Evolutionary conservation across 225 moss, liverwort and hornwort genomes (phyloP), one percentile per base, ranked within the genome.

Genomic region (Asterella californica): DNA sequence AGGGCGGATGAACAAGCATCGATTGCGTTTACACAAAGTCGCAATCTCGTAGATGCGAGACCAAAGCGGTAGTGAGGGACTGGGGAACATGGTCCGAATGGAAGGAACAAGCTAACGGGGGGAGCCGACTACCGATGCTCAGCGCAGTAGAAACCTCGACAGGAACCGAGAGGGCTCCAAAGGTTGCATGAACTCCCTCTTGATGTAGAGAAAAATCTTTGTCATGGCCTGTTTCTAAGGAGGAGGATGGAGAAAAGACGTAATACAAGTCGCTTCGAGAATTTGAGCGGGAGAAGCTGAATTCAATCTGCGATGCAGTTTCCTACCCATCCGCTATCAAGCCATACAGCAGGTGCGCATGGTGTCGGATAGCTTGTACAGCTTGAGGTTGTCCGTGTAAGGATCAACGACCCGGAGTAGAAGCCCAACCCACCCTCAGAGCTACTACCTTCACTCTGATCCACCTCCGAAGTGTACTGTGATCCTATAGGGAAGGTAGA

Each of bases 271-370:
- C 38, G 19, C 6, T 19, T 34, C 30, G 22, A 38, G 49, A 27
- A 73, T 73, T 73, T 9, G 30, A 50, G 73, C 48, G 50, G n/a
- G 73, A 73, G 48, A 50, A 27, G 48, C n/a, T 29, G 24, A 73
- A 73, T 73, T 73, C 48, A 12, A 30, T 29, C 42, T 34, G 70
- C 45, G 21, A 42, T 24, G 70, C n/a, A 65, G 32, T 33, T 12
- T 19, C 15, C 57, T 65, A 32, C 21, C 2, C 14, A 65, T 33
- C 22, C 4, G 15, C 65, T 65, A 53, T 25, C 11, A 54, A 7
- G 53, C 52, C 3, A 54, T 54, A 55, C 49, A 74, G 49, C 32
- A 19, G 5, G 4, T 34, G 53, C 53, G 33, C 52, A 30, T 21
- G 15, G 9, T 5, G 30, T 54, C 2, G 53, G 54, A 75, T 25